Base-by-base conservation (phyloP, 2,329 filamentous ascomycete genomes). In the Xylaria arbuscula region DNA sequence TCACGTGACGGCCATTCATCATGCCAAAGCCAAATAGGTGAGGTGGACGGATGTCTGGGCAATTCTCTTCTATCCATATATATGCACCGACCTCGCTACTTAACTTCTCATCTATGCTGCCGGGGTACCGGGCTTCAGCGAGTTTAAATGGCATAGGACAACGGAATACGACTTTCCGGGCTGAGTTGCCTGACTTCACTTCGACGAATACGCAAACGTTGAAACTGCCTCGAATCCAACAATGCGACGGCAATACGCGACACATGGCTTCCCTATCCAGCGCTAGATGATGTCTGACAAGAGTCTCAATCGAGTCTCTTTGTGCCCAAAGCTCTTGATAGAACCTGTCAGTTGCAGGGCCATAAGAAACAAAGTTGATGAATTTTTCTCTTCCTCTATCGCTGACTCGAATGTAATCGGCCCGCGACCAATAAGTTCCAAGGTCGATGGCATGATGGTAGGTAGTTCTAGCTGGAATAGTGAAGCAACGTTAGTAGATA, bases 21-120 rank as follows among this genome's bases (percentile, higher is more conserved):
- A 40, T 50, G 7, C 61, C 53, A 51, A 64, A 64, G n/a, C 61
- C 42, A 17, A 64, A 64, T 7, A 64, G 19, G 19, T 64, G 42
- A 38, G 53, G 61, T 50, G 32, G 28, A 40, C 53, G 53, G 5
- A 64, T 64, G 32, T 64, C 42, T 1, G 32, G 42, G 32, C 61
- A 64, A 51, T 64, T 50, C 32, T 64, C 42, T 32, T 64, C 61
- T 47, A 58, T 58, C 40, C 40, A 58, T 47, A 58, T 22, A 47
- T 58, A 22, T 32, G 56, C 40, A 34, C 56, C 40, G 15, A 58
- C 40, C 10, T 64, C 42, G 53, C 61, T 32, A 24, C 53, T 22
- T 50, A 57, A 42, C 22, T 64, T 64, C 32, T 64, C 53, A 22
- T 64, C 53, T 57, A 64, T 57, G 42, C 53, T 64, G 42, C 61